Evolutionary conservation across 2,329 filamentous ascomycete genomes (phyloP).

Genomic region (Exophiala phaeomuriformis): DNA sequence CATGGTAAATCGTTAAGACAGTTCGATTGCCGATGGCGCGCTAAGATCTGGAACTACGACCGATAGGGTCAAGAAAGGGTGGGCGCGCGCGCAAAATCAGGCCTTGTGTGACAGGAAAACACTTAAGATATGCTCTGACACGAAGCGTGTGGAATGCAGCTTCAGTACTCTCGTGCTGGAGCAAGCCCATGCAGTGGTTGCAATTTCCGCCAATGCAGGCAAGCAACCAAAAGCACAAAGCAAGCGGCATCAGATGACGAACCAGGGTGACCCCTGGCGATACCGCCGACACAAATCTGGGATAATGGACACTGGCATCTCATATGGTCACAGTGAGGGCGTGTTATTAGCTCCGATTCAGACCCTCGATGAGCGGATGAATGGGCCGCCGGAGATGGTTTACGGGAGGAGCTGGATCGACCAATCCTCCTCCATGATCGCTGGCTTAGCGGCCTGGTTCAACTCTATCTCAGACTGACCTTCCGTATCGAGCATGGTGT

Average conservation of each 20-base stretch:
- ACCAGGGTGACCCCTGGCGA: background rate
- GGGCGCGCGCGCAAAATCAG: background rate
- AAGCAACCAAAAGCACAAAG: background rate
- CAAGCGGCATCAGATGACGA: background rate
- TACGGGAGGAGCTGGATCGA: background rate
- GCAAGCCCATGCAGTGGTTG: background rate
- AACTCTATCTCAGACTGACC: constrained; percentile 9
- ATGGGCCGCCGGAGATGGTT: constrained; percentile 3
- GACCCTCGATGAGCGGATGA: background rate
- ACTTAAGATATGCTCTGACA: background rate
- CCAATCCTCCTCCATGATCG: constrained; percentile 1
- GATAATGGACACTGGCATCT: background rate
- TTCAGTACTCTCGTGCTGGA: no score
- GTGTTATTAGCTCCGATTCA: background rate
- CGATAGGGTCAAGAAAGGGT: background rate
- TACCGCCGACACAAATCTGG: background rate
- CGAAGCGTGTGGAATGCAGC: background rate
- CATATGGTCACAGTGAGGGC: background rate
- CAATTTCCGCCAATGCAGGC: background rate
- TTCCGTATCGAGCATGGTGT: constrained; percentile 8
- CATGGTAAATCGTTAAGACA: constrained; percentile 1
- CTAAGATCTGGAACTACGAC: constrained; percentile 19
- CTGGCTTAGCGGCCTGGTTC: background rate
- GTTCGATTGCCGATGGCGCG: constrained; percentile 7
- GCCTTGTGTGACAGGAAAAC: background rate